Base-by-base conservation (phyloP, 495 filamentous ascomycete species). In the Penicillium diatomitis region DNA sequence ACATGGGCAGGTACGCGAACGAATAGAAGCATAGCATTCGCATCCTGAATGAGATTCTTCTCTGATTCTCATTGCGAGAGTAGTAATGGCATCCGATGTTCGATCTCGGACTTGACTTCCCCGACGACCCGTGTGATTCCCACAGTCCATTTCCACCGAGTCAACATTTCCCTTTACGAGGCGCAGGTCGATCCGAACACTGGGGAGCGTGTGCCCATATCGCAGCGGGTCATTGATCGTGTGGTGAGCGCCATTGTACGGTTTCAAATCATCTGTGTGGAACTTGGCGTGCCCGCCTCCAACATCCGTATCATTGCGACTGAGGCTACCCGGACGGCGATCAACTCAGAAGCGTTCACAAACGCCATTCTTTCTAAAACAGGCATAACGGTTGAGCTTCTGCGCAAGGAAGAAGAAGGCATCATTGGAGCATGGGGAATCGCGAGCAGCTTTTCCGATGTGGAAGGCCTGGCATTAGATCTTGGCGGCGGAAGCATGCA, bases 51-150 rank as follows among this genome's bases (percentile, higher is more conserved):
- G 48, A 42, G 29, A 36, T 44, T 35, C 27, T 10, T 46, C 32
- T 27, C 8, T 33, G 9, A 9, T 4, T 36, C 8, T 38, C 34
- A 12, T 34, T 27, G 4, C n/a, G 29, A 0, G 28, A 32, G 4
- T 37, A 95, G 90, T 71, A 96, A 96, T 76, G 90, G 90, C 51
- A 91, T 96, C 55, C 89, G 90, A 39, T 95, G 95, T 71, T 91
- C 86, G 6, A 88, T 96, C 50, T 86, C 89, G 6, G 80, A 88
- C 47, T 76, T 96, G 32, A 76, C 83, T 2, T 80, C 82, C 6
- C 80, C 84, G 2, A 79, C 71, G 3, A 70, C 83, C 10, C 83
- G 90, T 9, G 77, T 90, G 32, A 74, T 95, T 30, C 85, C 76
- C 11, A 90, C 84, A 33, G 51, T 94, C 46, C 92, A 87, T 62